These are phyloP conservation scores for Tetrahymena malaccensis DNA, from an alignment of 73 alveolate genomes.

Conservation along the genomic window DNA sequence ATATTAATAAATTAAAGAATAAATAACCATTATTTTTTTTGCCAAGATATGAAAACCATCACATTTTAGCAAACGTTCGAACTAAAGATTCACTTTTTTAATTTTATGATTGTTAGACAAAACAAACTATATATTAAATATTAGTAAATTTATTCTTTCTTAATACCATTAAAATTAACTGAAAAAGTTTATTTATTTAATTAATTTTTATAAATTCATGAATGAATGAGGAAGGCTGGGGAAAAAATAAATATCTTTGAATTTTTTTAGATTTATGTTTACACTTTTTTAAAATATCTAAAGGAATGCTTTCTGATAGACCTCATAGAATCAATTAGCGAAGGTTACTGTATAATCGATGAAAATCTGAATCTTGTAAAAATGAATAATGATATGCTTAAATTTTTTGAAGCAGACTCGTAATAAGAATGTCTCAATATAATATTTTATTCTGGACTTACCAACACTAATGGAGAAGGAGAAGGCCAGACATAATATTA, in stretches of 20 bases:
- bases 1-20: too few species aligned
- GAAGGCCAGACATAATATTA: background rate
- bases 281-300: background rate
- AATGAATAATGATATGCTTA: background rate
- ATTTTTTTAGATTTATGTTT: background rate
- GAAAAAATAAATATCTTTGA: background rate
- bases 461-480: background rate
- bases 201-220: background rate
- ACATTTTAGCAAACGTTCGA: too few species aligned
- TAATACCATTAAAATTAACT: background rate
- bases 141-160: background rate
- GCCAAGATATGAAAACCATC: too few species aligned
- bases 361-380: background rate
- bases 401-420: background rate
- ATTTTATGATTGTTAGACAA: background rate
- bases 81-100: too few species aligned
- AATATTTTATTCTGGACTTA: background rate
- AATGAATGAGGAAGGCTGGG: background rate
- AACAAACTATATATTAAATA: background rate
- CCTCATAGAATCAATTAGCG: background rate
- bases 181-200: background rate
- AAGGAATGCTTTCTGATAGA: background rate
- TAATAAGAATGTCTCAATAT: background rate
- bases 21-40: too few species aligned
- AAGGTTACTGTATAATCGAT: background rate